Evolutionary conservation across 345 rosid species (phyloP).

Genomic region (Salix exigua): DNA sequence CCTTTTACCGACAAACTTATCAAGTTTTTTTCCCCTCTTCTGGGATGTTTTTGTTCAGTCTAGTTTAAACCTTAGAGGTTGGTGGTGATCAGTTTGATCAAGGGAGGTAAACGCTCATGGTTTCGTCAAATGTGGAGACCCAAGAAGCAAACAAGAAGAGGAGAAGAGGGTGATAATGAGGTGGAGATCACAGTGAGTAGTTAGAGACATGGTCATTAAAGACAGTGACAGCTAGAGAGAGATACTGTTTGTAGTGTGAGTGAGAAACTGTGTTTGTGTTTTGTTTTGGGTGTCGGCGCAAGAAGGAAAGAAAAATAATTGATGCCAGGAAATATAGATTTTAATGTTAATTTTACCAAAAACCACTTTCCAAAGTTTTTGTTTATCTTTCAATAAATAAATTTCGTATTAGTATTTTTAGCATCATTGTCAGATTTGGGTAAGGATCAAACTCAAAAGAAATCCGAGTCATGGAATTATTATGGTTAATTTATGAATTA

Average conservation of each 20-base stretch:
- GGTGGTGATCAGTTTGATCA: not conserved
- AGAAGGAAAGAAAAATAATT: not conserved
- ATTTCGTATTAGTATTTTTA: too few relatives aligned
- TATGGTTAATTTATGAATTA: too few relatives aligned
- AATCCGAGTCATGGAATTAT: too few relatives aligned
- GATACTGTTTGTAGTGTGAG: not conserved
- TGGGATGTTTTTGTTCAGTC: not conserved
- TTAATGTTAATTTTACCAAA: not conserved
- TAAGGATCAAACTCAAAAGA: too few relatives aligned
- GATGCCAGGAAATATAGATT: not conserved
- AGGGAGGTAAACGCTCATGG: slow-evolving; percentile 22
- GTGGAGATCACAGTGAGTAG: slow-evolving; percentile 27
- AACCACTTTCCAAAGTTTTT: too few relatives aligned
- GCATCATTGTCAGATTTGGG: too few relatives aligned
- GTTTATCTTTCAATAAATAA: too few relatives aligned
- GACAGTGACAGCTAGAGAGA: slow-evolving; percentile 21
- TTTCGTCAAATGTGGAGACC: slow-evolving; percentile 7
- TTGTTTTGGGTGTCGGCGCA: slow-evolving; percentile 41
- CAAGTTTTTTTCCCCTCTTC: not conserved
- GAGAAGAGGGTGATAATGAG: slow-evolving; percentile 7
- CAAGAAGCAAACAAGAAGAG: slow-evolving; percentile 17
- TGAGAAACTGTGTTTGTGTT: not conserved
- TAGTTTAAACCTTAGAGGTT: not conserved
- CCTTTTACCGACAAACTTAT: not conserved
- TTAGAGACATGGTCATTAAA: slow-evolving; percentile 43